Conservation (phyloP, 1,284 basidiomycete species). For the Trichosporon coremiiforme region DNA sequence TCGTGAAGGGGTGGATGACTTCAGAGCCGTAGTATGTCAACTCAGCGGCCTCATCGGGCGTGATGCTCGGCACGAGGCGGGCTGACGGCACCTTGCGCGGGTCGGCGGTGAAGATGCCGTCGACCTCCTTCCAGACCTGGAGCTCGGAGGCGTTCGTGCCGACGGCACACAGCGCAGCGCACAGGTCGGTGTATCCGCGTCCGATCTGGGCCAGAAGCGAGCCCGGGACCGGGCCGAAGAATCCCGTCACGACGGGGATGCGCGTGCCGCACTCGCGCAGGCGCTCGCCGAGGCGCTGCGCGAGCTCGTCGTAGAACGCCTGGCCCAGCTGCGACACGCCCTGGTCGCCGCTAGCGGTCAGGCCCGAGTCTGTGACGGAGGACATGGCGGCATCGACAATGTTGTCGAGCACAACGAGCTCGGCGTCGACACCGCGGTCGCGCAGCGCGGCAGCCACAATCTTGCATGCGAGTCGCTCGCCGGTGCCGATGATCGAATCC, state of each 20-base stretch:
- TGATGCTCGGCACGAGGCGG: constrained; percentile 88
- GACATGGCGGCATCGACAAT: constrained; percentile 66
- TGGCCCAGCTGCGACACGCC: constrained; percentile 70
- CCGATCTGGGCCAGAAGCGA: constrained; percentile 91
- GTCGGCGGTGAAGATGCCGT: constrained; percentile 99
- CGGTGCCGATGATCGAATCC: constrained; percentile 92
- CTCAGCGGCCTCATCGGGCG: constrained; percentile 97
- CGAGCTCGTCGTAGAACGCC: constrained; percentile 82
- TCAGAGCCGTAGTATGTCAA: constrained; percentile 98
- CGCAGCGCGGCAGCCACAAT: constrained; percentile 85
- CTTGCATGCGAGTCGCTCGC: constrained; percentile 88
- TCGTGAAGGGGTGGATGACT: constrained; percentile 98
- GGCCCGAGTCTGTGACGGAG: constrained; percentile 58
- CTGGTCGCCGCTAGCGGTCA: constrained; percentile 55
- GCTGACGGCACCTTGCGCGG: constrained; percentile 93
- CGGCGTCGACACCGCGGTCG: constrained; percentile 90
- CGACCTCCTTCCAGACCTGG: constrained; percentile 99
- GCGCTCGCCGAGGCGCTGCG: constrained; percentile 73
- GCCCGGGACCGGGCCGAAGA: constrained; percentile 95
- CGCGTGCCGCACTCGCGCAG: constrained; percentile 74
- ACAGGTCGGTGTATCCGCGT: constrained; percentile 93
- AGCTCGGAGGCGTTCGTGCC: constrained; percentile 83
- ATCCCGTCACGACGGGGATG: constrained; percentile 91
- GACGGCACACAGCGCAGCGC: constrained; percentile 88
- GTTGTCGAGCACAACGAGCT: constrained; percentile 90